Percentiles rank a stretch among this genome's conserved stretches.
These are phyloP conservation scores for Suhomyces ambrosiae DNA, from an alignment of 1,139 yeast species.

Conservation along the genomic window DNA sequence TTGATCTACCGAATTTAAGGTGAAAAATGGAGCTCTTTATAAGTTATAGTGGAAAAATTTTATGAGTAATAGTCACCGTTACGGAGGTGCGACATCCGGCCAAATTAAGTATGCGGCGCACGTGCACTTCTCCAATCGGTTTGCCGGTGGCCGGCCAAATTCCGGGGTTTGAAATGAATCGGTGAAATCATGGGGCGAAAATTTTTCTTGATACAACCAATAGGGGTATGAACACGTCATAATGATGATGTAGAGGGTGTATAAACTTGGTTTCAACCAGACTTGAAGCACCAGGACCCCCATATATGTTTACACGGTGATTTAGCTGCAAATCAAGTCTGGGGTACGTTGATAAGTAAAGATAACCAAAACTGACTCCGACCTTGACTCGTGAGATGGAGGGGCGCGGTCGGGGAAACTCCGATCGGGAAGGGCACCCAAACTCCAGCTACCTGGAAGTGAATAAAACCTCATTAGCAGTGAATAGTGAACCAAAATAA, in stretches of 20 bases:
- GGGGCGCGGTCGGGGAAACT: not conserved
- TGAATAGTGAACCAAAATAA: too few species aligned
- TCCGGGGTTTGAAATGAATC: conserved; percentile 6
- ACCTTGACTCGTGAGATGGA: conserved; percentile 8
- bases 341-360: conserved; percentile 11
- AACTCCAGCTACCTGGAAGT: not conserved
- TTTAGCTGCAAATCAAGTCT: conserved; percentile 7
- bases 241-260: not conserved
- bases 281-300: not conserved
- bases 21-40: conserved; percentile 3
- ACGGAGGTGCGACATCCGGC: conserved; percentile 7
- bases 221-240: conserved; percentile 1
- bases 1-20: not conserved
- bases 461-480: too few species aligned
- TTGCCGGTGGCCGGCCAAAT: not conserved
- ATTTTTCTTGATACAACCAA: conserved; percentile 7
- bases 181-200: conserved; percentile 5
- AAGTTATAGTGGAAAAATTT: conserved; percentile 9
- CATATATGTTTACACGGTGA: not conserved
- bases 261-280: too few species aligned
- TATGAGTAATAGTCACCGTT: conserved; percentile 13
- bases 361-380: conserved; percentile 12
- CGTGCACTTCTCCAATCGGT: conserved; percentile 9
- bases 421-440: not conserved
- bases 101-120: conserved; percentile 2